Evolutionary conservation across 139 green algal species (phyloP).

Genomic region (Tetradesmus lagerheimii): DNA sequence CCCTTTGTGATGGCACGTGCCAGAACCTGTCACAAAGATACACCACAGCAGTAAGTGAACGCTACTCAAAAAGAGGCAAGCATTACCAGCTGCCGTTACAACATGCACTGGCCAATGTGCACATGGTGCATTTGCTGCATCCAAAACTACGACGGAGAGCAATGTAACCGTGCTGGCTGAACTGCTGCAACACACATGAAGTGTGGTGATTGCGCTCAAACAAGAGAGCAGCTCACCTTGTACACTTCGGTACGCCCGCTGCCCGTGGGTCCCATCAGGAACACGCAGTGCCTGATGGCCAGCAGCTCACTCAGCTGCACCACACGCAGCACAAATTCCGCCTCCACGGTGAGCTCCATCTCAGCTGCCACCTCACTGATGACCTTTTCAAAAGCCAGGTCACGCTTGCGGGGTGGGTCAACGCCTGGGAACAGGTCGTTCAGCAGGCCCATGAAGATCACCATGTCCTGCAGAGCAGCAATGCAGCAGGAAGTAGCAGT

Average conservation of each 20-base stretch:
- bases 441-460: slow-evolving; percentile 90
- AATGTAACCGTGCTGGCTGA: too few species aligned
- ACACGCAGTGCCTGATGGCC: slow-evolving; percentile 90
- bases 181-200: background rate
- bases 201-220: too few species aligned
- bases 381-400: slow-evolving; percentile 72
- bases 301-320: slow-evolving; percentile 87
- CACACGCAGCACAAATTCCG: slow-evolving; percentile 85
- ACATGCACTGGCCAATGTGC: too few species aligned
- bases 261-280: slow-evolving; percentile 88
- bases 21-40: slow-evolving; percentile 74
- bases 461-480: slow-evolving; percentile 72
- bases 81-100: background rate
- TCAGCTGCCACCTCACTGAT: slow-evolving; percentile 47
- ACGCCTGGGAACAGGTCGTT: slow-evolving; percentile 87
- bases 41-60: too few species aligned
- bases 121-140: too few species aligned
- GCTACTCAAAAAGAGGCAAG: too few species aligned
- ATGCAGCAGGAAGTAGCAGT: background rate
- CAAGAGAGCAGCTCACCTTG: slow-evolving; percentile 35
- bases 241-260: slow-evolving; percentile 83
- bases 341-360: slow-evolving; percentile 65
- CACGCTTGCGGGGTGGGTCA: slow-evolving; percentile 72
- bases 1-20: slow-evolving; percentile 85
- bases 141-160: too few species aligned